These are phyloP conservation scores for Gossypium aridum DNA, from an alignment of 441 rosid species.

Conservation along the genomic window DNA sequence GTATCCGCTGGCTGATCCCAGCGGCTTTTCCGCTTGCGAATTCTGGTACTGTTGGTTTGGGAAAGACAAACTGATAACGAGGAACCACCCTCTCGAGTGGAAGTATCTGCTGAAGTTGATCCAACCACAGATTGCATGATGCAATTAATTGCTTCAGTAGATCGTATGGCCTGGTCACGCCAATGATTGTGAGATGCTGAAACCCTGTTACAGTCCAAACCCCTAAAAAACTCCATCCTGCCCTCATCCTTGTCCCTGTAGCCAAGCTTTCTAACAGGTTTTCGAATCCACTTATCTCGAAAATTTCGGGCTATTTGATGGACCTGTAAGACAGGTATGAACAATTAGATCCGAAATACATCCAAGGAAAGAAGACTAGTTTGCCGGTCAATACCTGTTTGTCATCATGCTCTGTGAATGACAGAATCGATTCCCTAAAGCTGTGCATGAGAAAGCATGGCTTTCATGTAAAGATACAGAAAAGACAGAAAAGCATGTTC, in stretches of 20 bases:
- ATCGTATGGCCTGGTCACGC: constrained; percentile 46
- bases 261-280: constrained; percentile 45
- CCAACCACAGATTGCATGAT: constrained; percentile 27
- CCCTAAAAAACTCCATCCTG: constrained; percentile 40
- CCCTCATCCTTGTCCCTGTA: constrained; percentile 60
- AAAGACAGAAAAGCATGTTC: background rate
- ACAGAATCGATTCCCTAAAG: constrained; percentile 76
- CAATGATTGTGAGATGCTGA: constrained; percentile 40
- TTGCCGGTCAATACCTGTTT: constrained; percentile 50
- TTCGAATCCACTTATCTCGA: constrained; percentile 86
- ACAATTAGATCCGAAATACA: constrained; percentile 5
- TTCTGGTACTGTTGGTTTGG: constrained; percentile 27
- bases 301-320: constrained; percentile 92
- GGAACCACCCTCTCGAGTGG: constrained; percentile 33
- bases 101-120: constrained; percentile 30
- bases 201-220: constrained; percentile 36
- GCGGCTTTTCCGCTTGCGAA: constrained; percentile 89
- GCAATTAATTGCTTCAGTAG: constrained; percentile 39
- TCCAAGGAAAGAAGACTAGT: background rate
- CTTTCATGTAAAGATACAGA: constrained; percentile 7
- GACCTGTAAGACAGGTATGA: constrained; percentile 44
- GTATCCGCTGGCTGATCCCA: constrained; percentile 85
- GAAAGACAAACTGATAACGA: constrained; percentile 29
- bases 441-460: constrained; percentile 55
- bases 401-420: constrained; percentile 91